Evolutionary conservation across 257 asterid genomes (phyloP), one percentile per base, ranked within the genome.

Genomic region (Nicotiana tomentosiformis): DNA sequence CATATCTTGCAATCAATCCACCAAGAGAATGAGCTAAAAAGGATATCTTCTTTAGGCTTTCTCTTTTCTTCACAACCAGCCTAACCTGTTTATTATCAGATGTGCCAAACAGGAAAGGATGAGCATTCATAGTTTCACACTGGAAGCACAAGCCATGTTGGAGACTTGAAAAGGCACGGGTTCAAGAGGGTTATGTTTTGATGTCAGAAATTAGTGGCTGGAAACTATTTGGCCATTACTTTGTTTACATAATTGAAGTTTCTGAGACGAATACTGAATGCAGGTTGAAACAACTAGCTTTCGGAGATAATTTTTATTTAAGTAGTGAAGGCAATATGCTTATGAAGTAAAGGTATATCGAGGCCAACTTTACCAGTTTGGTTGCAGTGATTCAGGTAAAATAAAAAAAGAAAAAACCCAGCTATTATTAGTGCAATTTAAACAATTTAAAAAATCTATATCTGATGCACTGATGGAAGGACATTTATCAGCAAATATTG

Each of bases 11-110:
- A 81, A 93, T 88, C 67, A 93, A 84, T 79, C 98, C 98, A 85
- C 98, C 97, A 66, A 93, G 94, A 84, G 98, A 93, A 91, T 93
- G 98, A 69, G 97, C 98, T 87, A 93, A 83, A 90, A 93, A 91
- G n/a, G 98, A 93, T 83, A 93, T 93, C 89, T 83, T 93, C 79
- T 77, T 89, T 20, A 93, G 86, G 89, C 93, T 87, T 82, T 88
- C 87, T 23, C 87, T 88, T 82, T 89, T 88, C 85, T 89, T 87
- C 86, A 92, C 98, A 80, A 93, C 82, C 82, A 89, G 85, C 90
- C 79, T 72, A 68, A 93, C 94, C 98, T 93, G 90, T 82, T 51
- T 49, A 72, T 32, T 14, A 32, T 43, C 72, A 80, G 20, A 58
- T 26, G 46, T 26, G n/a, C 46, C 46, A 76, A 51, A 76, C 2